Percentiles rank a stretch among this genome's conserved stretches.
Evolutionary conservation across 2,329 filamentous ascomycete genomes (phyloP).

Genomic region (Stagonosporopsis tanaceti): DNA sequence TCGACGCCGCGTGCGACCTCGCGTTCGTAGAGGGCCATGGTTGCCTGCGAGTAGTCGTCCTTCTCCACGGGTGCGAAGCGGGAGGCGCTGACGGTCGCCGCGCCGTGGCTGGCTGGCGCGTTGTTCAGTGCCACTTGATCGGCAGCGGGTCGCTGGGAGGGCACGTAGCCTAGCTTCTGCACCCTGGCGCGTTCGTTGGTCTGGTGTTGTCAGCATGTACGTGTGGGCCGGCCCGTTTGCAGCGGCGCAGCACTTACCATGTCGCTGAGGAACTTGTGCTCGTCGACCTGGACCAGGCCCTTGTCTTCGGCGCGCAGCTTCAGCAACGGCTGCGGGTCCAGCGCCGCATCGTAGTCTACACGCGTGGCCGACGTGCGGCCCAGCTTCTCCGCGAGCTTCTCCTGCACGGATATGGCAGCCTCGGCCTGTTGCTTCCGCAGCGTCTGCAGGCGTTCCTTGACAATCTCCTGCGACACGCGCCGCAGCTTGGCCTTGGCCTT

Average conservation of each 20-base stretch:
- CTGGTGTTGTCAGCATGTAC: constrained; percentile 37
- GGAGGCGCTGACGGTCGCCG: constrained; percentile 64
- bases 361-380: constrained; percentile 11
- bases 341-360: constrained; percentile 47
- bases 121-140: constrained; percentile 38
- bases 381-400: constrained; percentile 54
- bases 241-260: constrained; percentile 53
- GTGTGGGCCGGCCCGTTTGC: neutral
- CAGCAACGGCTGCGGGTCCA: constrained; percentile 72
- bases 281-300: constrained; percentile 63
- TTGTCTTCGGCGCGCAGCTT: constrained; percentile 72
- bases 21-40: constrained; percentile 87
- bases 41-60: constrained; percentile 85
- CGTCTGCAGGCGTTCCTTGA: constrained; percentile 71
- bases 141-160: constrained; percentile 58
- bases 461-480: constrained; percentile 78
- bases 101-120: constrained; percentile 48
- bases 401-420: constrained; percentile 66
- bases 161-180: constrained; percentile 72
- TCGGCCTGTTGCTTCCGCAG: constrained; percentile 73
- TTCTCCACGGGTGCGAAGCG: constrained; percentile 74
- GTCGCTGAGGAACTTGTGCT: constrained; percentile 65
- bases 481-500: constrained; percentile 89
- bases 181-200: constrained; percentile 66
- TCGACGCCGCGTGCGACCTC: constrained; percentile 90